Evolutionary conservation across 768 basidiomycete species (phyloP).

Genomic region (Candolleomyces aberdarensis): DNA sequence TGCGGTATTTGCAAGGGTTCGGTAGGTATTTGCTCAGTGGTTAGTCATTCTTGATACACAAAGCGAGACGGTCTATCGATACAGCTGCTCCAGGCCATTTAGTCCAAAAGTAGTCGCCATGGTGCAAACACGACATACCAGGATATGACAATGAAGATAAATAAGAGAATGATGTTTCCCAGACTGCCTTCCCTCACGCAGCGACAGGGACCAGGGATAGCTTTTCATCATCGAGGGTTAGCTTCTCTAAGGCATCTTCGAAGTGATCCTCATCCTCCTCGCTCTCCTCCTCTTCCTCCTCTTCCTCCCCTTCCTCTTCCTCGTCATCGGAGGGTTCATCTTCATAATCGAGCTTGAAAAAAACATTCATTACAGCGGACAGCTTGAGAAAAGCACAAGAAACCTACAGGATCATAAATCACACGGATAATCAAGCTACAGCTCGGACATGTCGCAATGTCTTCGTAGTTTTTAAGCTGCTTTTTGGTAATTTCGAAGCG

Average conservation of each 20-base stretch:
- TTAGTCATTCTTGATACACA: no score
- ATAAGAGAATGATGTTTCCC: no score
- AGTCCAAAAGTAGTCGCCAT: no score
- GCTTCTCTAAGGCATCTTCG: conserved; percentile 65
- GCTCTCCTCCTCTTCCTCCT: conserved; percentile 37
- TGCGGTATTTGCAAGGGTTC: no score
- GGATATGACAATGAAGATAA: no score
- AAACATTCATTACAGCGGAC: conserved; percentile 6
- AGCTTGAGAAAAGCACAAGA: conserved; percentile 4
- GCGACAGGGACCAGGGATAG: conserved; percentile 4
- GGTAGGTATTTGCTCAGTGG: no score
- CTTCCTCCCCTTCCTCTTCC: conserved; percentile 41
- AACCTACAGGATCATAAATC: conserved; percentile 84
- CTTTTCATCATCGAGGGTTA: conserved; percentile 44
- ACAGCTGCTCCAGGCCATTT: no score
- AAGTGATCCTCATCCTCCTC: conserved; percentile 42
- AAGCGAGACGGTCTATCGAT: no score
- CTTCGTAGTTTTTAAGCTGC: conserved; percentile 87
- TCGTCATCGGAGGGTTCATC: conserved; percentile 65
- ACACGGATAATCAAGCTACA: conserved; percentile 92
- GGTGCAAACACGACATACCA: no score
- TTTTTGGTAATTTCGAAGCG: conserved; percentile 90
- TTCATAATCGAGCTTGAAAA: conserved; percentile 73
- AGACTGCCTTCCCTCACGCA: neutral
- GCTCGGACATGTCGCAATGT: conserved; percentile 94